Percentiles rank a stretch among this genome's conserved stretches.
phyloP scores from a whole-genome alignment of 164 flowering plant genomes.

The Magnolia sinica region DNA sequence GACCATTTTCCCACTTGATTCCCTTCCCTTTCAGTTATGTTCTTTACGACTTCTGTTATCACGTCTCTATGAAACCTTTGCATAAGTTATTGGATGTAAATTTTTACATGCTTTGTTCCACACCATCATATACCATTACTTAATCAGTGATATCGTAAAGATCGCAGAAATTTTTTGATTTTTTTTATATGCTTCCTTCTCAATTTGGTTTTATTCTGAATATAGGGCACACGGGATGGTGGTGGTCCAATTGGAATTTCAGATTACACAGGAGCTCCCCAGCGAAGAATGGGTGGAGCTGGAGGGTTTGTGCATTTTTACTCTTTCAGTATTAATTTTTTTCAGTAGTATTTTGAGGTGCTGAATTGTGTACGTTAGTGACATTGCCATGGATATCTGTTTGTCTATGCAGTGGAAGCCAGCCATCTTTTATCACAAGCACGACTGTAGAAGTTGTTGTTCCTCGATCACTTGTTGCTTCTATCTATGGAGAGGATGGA shows the following conservation, averaged over 20 bases:
- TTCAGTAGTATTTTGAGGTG: not conserved
- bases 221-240: constrained; percentile 54
- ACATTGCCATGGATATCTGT: not conserved
- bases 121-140: no score
- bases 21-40: no score
- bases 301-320: constrained; percentile 50
- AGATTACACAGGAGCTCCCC: constrained; percentile 57
- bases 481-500: constrained; percentile 85
- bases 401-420: constrained; percentile 47
- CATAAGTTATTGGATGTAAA: no score
- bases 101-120: no score
- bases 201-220: not conserved
- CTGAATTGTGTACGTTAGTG: not conserved
- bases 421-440: constrained; percentile 68
- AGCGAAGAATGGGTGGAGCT: constrained; percentile 54
- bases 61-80: no score
- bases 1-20: no score
- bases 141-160: no score
- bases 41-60: no score
- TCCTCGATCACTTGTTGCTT: constrained; percentile 75
- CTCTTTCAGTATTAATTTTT: not conserved
- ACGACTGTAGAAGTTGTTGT: constrained; percentile 88
- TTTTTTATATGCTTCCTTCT: not conserved
- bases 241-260: constrained; percentile 53
- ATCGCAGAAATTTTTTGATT: no score